Evolutionary conservation across 805 yeast genomes (phyloP), one percentile per base, ranked within the genome.

Genomic region (Metschnikowia dekortorum): DNA sequence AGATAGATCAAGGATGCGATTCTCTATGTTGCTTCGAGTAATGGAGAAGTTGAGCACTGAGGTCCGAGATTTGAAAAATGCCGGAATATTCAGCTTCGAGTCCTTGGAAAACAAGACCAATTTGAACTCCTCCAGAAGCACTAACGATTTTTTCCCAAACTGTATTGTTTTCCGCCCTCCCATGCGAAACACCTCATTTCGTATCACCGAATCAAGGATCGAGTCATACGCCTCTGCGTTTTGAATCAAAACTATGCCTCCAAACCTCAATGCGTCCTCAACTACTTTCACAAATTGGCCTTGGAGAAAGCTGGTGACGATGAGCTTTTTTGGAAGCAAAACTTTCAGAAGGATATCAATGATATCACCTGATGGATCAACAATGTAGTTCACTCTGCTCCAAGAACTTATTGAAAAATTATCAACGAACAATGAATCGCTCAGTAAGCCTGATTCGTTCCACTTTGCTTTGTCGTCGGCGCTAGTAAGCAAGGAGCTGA

Each of bases 161-260:
- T 69, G 71, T 1, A 89, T 75, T 46, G 87, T 63, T 6, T 72
- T 64, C 42, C 96, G 73, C 0, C 94, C 94, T 3, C 96, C 96
- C 30, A 83, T 73, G 30, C 74, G 70, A 30, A 75, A 75, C 36
- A 80, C 74, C 51, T 89, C 96, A 32, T 73, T 71, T 42, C 80
- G 74, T 44, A 92, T 64, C 1, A 92, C 65, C 0, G 85, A 74
- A 50, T 79, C 79, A 9, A 92, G 61, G 7, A 87, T 67, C 0
- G 97, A 96, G 62, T 92, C 92, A 60, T 79, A 83, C 55, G 76
- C 69, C 60, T 92, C 97, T 3, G 91, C 90, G 67, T 92, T 92
- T 56, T 81, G 81, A 14, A 92, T 75, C 11, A 91, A 61, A 7
- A 92, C 69, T 0, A 79, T 59, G 2, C 88, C 89, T 4, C 98